These are phyloP conservation scores for Trichoderma breve DNA, from an alignment of 2,329 filamentous ascomycete species.

Conservation along the genomic window DNA sequence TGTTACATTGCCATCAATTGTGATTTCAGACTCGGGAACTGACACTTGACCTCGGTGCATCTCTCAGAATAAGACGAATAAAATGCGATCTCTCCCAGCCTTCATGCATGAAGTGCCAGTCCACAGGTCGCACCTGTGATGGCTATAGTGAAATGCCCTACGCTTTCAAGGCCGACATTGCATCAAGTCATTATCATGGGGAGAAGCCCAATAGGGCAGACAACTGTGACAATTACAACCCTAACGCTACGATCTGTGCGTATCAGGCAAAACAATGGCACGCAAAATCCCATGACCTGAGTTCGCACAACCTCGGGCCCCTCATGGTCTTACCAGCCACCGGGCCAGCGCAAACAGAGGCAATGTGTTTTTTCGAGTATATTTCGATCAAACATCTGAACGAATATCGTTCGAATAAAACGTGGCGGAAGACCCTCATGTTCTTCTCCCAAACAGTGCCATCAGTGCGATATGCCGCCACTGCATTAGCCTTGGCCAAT, in stretches of 20 bases:
- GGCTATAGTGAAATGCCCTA: neutral
- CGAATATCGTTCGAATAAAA: neutral
- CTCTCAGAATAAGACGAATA: neutral
- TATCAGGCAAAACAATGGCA: neutral
- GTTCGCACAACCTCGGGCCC: neutral
- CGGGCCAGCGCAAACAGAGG: neutral
- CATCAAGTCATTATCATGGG: neutral
- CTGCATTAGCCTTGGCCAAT: neutral
- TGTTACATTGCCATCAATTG: neutral
- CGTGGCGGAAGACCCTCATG: neutral
- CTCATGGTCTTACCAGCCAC: neutral
- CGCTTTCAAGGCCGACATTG: neutral
- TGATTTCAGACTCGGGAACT: neutral
- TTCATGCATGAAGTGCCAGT: neutral
- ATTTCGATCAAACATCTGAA: neutral
- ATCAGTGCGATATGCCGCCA: neutral
- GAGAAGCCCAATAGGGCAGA: neutral
- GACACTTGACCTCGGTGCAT: neutral
- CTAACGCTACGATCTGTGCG: neutral
- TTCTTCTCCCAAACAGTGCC: conserved; percentile 9
- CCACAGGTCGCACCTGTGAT: neutral
- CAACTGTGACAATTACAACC: rapidly evolving
- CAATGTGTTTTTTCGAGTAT: neutral
- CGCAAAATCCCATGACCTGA: neutral
- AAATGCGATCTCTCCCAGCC: conserved; percentile 1